Percentiles rank a stretch among this genome's conserved stretches.
phyloP scores from a whole-genome alignment of 192 early-diverging fungal species.

The Backusella parvicylindrica region DNA sequence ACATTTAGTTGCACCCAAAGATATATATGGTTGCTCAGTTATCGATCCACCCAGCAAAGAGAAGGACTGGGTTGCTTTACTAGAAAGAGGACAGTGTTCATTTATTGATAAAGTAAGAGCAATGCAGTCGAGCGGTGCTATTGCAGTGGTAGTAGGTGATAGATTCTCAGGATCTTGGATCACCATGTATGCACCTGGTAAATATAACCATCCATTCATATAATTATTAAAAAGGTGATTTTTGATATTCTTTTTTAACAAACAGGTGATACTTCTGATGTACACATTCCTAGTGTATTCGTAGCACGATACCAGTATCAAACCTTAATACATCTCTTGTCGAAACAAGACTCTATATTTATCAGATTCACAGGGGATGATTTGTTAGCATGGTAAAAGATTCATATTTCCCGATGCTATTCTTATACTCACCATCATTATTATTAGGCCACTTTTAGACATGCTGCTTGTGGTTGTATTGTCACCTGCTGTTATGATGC shows the following conservation, averaged over 20 bases:
- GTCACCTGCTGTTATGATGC: slow-evolving; percentile 78
- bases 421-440: background rate
- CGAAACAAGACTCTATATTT: slow-evolving; percentile 14
- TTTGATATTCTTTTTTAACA: background rate
- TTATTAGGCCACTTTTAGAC: slow-evolving; percentile 67
- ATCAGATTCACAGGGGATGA: slow-evolving; percentile 40
- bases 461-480: slow-evolving; percentile 79
- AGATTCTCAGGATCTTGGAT: slow-evolving; percentile 67
- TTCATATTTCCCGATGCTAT: background rate
- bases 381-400: slow-evolving; percentile 44
- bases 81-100: slow-evolving; percentile 87
- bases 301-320: slow-evolving; percentile 71
- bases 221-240: background rate
- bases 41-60: slow-evolving; percentile 31
- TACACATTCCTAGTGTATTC: slow-evolving; percentile 87
- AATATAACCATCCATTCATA: background rate
- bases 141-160: slow-evolving; percentile 89
- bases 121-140: slow-evolving; percentile 85
- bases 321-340: slow-evolving; percentile 43
- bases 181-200: slow-evolving; percentile 82
- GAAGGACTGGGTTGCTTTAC: slow-evolving; percentile 77
- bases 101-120: slow-evolving; percentile 89
- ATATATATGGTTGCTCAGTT: slow-evolving; percentile 56
- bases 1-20: slow-evolving; percentile 49
- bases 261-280: slow-evolving; percentile 80